Evolutionary conservation across 139 green algal species (phyloP).

Genomic region (Picochlorum costavermella): DNA sequence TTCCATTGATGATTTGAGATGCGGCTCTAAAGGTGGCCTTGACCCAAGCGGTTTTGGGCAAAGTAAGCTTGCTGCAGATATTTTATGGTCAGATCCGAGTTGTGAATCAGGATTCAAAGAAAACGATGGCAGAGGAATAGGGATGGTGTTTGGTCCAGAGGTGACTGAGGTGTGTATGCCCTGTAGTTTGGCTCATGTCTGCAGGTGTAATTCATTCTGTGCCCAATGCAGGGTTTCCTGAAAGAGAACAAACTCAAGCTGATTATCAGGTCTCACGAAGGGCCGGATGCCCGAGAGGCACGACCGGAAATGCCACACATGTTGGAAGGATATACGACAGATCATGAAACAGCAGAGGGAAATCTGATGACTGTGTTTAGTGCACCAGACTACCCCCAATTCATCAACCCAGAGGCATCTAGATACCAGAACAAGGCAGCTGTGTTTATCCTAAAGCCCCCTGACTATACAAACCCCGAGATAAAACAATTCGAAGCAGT

Average conservation of each 20-base stretch:
- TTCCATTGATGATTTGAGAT: constrained; percentile 56
- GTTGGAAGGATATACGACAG: constrained; percentile 62
- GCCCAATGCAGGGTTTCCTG: constrained; percentile 35
- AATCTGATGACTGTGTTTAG: constrained; percentile 80
- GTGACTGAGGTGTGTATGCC: constrained; percentile 54
- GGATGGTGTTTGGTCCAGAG: constrained; percentile 84
- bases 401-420: constrained; percentile 18
- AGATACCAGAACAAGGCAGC: constrained; percentile 61
- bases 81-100: constrained; percentile 90
- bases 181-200: neutral
- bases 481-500: constrained; percentile 54
- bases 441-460: constrained; percentile 52
- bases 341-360: constrained; percentile 71
- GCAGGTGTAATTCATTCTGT: neutral
- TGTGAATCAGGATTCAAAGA: constrained; percentile 42
- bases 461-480: constrained; percentile 40
- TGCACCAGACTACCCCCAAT: constrained; percentile 90
- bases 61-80: constrained; percentile 61
- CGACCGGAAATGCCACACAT: constrained; percentile 61
- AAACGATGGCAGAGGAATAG: constrained; percentile 79
- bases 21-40: constrained; percentile 59
- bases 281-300: constrained; percentile 80
- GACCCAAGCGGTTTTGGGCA: constrained; percentile 62
- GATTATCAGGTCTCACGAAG: constrained; percentile 76
- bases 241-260: constrained; percentile 45